Conservation (phyloP, 768 basidiomycete species). For the Phylloporus sp. region DNA sequence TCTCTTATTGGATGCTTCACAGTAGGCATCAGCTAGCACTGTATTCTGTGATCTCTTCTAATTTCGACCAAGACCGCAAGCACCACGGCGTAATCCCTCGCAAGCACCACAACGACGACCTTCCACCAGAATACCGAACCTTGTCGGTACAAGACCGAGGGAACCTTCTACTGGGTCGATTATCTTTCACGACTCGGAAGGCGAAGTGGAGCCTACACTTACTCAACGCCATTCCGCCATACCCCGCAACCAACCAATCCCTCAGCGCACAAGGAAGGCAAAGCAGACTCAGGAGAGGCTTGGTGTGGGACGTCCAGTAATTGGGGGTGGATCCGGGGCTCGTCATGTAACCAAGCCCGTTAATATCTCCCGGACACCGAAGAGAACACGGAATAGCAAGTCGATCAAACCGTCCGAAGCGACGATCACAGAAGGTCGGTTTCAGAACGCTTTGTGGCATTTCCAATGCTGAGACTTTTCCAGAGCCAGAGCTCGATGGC, state of each 20-base stretch:
- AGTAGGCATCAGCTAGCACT: conserved; percentile 33
- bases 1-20: conserved; percentile 53
- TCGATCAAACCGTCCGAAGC: conserved; percentile 47
- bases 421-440: conserved; percentile 52
- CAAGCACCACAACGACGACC: conserved; percentile 25
- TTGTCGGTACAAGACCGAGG: conserved; percentile 24
- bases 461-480: conserved; percentile 9
- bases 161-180: conserved; percentile 32
- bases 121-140: conserved; percentile 32
- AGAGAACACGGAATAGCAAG: conserved; percentile 46
- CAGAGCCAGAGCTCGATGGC: conserved; percentile 26
- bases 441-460: neutral
- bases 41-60: conserved; percentile 35
- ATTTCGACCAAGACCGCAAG: conserved; percentile 24
- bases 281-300: conserved; percentile 66
- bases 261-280: conserved; percentile 55
- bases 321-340: conserved; percentile 62
- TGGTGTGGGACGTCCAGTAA: conserved; percentile 66
- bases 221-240: conserved; percentile 18
- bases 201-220: conserved; percentile 34
- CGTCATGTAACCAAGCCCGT: conserved; percentile 58
- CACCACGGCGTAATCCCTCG: conserved; percentile 17
- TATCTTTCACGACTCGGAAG: conserved; percentile 39
- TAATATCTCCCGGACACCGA: conserved; percentile 42
- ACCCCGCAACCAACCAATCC: conserved; percentile 17